Conservation (phyloP, 352 stramenopile species). For the Phytophthora pistaciae region DNA sequence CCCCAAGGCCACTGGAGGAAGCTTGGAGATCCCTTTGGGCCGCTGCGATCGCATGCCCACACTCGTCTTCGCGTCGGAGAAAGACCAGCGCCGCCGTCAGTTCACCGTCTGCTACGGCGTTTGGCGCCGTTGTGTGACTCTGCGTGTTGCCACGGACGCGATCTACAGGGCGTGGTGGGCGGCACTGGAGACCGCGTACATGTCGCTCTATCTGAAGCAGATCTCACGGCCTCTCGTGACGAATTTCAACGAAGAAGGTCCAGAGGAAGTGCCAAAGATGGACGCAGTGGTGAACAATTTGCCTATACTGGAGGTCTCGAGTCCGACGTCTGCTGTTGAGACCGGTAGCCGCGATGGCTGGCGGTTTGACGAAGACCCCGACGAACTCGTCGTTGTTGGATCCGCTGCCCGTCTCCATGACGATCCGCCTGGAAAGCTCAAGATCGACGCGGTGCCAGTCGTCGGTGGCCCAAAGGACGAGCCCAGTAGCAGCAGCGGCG, state of each 20-base stretch:
- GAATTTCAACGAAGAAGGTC: constrained; percentile 5
- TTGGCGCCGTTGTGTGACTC: constrained; percentile 9
- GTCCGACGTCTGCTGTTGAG: not conserved
- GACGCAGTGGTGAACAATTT: constrained; percentile 2
- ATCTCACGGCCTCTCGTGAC: constrained; percentile 5
- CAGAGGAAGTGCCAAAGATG: not conserved
- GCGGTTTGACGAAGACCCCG: constrained; percentile 4
- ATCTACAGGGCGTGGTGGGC: constrained; percentile 24
- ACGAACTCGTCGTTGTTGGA: constrained; percentile 7
- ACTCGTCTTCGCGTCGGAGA: constrained; percentile 3
- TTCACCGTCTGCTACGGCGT: constrained; percentile 17
- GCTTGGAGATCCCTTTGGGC: constrained; percentile 18
- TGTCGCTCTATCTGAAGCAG: constrained; percentile 9
- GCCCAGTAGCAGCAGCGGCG: not conserved
- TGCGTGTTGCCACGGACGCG: constrained; percentile 8
- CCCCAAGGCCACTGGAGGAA: constrained; percentile 1
- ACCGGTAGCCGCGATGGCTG: not conserved
- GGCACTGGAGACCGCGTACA: constrained; percentile 19
- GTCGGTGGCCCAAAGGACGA: not conserved
- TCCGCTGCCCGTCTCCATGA: not conserved
- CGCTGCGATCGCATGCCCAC: not conserved
- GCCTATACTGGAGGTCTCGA: constrained; percentile 4
- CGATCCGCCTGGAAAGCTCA: not conserved
- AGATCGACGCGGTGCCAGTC: not conserved
- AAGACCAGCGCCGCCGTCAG: constrained; percentile 4